Percentiles rank a stretch among this genome's conserved stretches.
Conservation (phyloP, 2,329 filamentous ascomycete genomes). For the Pestalotiopsis fici region DNA sequence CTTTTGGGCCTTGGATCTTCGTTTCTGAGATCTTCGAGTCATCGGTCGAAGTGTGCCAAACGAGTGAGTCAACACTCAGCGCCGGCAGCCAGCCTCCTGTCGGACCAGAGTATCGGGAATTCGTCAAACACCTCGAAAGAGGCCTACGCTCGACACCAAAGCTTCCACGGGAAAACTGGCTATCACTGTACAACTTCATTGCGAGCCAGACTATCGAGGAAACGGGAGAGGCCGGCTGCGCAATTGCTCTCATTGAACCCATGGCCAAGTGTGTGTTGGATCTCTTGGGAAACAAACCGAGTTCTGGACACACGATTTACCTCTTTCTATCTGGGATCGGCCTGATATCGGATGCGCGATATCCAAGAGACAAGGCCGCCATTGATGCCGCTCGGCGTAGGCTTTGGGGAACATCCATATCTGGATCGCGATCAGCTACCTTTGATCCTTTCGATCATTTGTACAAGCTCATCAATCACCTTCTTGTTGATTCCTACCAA, state of each 20-base stretch:
- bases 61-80: constrained; percentile 36
- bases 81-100: constrained; percentile 47
- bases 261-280: constrained; percentile 59
- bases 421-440: constrained; percentile 39
- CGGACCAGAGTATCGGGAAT: constrained; percentile 70
- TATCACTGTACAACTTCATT: constrained; percentile 58
- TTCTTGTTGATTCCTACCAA: constrained; percentile 58
- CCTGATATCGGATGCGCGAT: constrained; percentile 47
- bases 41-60: constrained; percentile 41
- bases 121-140: constrained; percentile 66
- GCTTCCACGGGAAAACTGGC: constrained; percentile 49
- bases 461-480: constrained; percentile 58
- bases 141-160: constrained; percentile 54
- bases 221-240: constrained; percentile 67
- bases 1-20: constrained; percentile 53
- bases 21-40: constrained; percentile 46
- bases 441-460: constrained; percentile 68
- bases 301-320: constrained; percentile 21
- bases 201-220: constrained; percentile 59
- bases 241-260: constrained; percentile 70
- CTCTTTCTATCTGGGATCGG: constrained; percentile 38
- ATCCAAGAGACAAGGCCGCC: constrained; percentile 62
- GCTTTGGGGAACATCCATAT: constrained; percentile 62
- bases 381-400: constrained; percentile 65
- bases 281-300: constrained; percentile 23